Percentiles rank a stretch among this genome's conserved stretches.
Conservation (phyloP, 306 rosid genomes). For the Oxytropis ochrocephala region DNA sequence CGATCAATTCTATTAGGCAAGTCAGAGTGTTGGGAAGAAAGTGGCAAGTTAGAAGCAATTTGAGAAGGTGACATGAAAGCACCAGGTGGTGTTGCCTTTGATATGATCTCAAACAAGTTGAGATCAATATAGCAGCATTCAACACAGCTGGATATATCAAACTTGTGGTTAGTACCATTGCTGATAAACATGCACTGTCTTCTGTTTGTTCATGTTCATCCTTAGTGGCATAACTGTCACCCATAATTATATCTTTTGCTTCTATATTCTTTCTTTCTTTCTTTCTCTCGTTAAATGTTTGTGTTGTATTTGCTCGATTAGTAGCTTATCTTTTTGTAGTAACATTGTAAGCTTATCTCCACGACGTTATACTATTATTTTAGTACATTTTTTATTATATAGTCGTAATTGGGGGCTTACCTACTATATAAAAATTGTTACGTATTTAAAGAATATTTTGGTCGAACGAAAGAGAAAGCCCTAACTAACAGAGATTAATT, state of each 20-base stretch:
- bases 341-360: no score
- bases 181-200: slow-evolving; percentile 6
- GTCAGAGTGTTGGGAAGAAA: background rate
- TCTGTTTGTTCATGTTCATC: background rate
- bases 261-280: background rate
- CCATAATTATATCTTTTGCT: background rate
- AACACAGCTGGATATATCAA: background rate
- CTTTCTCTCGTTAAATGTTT: no score
- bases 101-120: slow-evolving; percentile 26
- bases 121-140: slow-evolving; percentile 23
- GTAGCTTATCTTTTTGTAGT: no score
- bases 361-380: no score
- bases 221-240: background rate
- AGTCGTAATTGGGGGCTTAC: no score
- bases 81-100: background rate
- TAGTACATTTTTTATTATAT: no score
- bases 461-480: no score
- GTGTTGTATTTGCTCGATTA: background rate
- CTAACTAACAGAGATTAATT: no score
- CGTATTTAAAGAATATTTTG: no score
- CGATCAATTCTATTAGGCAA: slow-evolving; percentile 11
- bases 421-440: no score
- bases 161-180: background rate
- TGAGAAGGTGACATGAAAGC: slow-evolving; percentile 11
- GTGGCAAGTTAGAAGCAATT: slow-evolving; percentile 17